A percentile compares a stretch with the other conserved stretches of the same genome.
Evolutionary conservation across 208 protist species (phyloP).

Genomic region (Vickermania ingenoplastis): DNA sequence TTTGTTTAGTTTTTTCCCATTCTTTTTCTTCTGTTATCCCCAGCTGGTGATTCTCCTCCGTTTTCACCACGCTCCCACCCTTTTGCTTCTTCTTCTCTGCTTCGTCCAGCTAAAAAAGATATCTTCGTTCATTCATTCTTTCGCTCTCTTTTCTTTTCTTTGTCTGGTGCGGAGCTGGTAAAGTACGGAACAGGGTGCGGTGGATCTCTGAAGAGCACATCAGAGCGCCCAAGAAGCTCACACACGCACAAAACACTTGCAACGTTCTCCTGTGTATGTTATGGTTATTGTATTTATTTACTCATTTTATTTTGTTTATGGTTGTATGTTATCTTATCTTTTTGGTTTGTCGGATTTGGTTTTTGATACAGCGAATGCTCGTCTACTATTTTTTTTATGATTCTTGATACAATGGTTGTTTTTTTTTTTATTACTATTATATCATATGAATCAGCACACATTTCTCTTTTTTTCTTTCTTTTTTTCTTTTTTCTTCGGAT

Average conservation of each 20-base stretch:
- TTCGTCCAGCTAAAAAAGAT: background rate
- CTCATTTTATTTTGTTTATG: background rate
- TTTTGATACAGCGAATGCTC: background rate
- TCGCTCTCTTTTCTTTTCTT: background rate
- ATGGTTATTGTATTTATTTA: background rate
- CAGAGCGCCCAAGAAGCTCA: background rate
- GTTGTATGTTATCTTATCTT: background rate
- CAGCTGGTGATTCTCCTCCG: background rate
- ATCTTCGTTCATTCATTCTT: background rate
- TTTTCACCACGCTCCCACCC: background rate
- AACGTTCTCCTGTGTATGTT: background rate
- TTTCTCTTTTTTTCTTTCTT: conserved; percentile 2
- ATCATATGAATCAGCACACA: background rate
- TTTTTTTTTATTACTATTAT: conserved; percentile 2
- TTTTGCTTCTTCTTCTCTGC: background rate
- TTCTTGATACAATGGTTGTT: background rate
- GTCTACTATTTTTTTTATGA: background rate
- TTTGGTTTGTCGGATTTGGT: background rate
- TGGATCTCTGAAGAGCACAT: background rate
- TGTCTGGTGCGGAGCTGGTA: background rate
- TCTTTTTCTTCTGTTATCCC: background rate
- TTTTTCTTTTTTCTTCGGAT: conserved; percentile 13
- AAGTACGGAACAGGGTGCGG: too few relatives aligned
- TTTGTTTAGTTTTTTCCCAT: background rate
- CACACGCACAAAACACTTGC: background rate